Evolutionary conservation across 352 stramenopile species (phyloP).

Genomic region (Phytophthora capsici): DNA sequence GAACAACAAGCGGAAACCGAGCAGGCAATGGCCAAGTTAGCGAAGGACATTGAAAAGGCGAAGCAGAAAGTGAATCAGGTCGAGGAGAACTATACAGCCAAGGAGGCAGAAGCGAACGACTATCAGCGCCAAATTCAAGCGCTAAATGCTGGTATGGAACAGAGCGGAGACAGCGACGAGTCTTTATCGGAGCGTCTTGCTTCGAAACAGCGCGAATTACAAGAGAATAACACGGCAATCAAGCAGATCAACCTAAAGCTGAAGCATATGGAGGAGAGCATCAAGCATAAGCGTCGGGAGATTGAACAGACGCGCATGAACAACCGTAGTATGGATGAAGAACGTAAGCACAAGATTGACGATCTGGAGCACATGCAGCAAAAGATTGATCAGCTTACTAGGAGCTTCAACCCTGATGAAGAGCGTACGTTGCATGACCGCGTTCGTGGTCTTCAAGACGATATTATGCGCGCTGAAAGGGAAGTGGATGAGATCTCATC

Average conservation of each 20-base stretch:
- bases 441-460: slow-evolving; percentile 64
- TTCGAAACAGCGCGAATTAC: slow-evolving; percentile 80
- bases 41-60: slow-evolving; percentile 82
- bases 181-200: slow-evolving; percentile 80
- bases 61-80: slow-evolving; percentile 70
- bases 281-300: slow-evolving; percentile 76
- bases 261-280: slow-evolving; percentile 91
- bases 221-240: slow-evolving; percentile 77
- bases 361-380: slow-evolving; percentile 72
- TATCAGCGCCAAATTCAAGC: slow-evolving; percentile 88
- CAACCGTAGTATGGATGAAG: slow-evolving; percentile 74
- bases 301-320: slow-evolving; percentile 78
- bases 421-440: slow-evolving; percentile 68
- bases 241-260: slow-evolving; percentile 95
- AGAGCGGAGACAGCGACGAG: slow-evolving; percentile 75
- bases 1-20: slow-evolving; percentile 83
- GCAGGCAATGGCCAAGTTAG: slow-evolving; percentile 77
- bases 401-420: slow-evolving; percentile 80
- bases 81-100: slow-evolving; percentile 51
- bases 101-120: slow-evolving; percentile 70
- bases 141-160: slow-evolving; percentile 86
- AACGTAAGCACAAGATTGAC: slow-evolving; percentile 65
- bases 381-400: slow-evolving; percentile 64
- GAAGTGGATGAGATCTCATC: slow-evolving; percentile 94
- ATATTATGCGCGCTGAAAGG: slow-evolving; percentile 76